These are phyloP conservation scores for Angophora floribunda DNA, from an alignment of 345 rosid species.

Conservation along the genomic window DNA sequence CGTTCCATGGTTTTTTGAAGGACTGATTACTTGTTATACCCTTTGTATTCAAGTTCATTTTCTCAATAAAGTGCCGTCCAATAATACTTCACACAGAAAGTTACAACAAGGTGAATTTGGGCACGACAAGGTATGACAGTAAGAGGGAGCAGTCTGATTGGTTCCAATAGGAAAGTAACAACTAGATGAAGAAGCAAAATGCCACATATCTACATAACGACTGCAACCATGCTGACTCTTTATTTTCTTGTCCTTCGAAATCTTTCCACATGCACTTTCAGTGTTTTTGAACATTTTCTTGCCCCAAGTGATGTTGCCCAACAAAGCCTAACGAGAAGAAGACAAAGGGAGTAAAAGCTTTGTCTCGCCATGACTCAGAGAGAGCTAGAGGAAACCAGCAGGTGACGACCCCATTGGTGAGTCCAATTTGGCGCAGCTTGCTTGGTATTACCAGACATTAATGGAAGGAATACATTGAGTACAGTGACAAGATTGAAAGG, in stretches of 20 bases:
- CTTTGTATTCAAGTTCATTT: background rate
- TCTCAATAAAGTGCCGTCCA: background rate
- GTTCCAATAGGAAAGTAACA: background rate
- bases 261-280: background rate
- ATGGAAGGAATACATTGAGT: background rate
- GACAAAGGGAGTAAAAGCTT: background rate
- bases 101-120: background rate
- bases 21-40: too few relatives aligned
- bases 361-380: background rate
- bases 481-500: background rate
- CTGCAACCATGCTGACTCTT: background rate
- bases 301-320: background rate
- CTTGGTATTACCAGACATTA: background rate
- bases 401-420: background rate
- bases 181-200: background rate
- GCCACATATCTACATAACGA: background rate
- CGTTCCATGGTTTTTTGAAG: too few relatives aligned
- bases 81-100: background rate
- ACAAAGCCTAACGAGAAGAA: background rate
- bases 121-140: background rate
- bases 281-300: background rate
- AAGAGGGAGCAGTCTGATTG: background rate
- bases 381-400: background rate
- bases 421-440: background rate
- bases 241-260: background rate